Percentiles rank a stretch among this genome's conserved stretches.
These are phyloP conservation scores for Phytopythium vexans DNA, from an alignment of 352 stramenopile genomes.

Conservation along the genomic window DNA sequence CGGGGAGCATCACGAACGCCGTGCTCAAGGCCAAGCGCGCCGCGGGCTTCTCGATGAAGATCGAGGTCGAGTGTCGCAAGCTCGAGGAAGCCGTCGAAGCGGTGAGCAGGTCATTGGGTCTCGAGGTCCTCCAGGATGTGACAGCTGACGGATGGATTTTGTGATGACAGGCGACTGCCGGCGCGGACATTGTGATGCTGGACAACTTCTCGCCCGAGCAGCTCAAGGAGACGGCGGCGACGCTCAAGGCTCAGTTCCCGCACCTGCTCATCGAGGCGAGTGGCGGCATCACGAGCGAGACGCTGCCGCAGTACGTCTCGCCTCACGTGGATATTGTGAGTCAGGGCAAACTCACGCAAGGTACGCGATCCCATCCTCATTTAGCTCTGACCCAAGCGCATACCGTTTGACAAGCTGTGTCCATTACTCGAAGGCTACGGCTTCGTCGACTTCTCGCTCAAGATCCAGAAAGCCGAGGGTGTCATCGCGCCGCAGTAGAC, in stretches of 20 bases:
- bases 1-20: constrained; percentile 93
- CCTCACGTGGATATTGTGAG: constrained; percentile 96
- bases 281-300: constrained; percentile 96
- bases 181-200: constrained; percentile 97
- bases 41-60: constrained; percentile 98
- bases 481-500: constrained; percentile 34
- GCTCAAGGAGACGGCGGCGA: constrained; percentile 89
- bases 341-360: constrained; percentile 97
- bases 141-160: constrained; percentile 3
- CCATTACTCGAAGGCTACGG: constrained; percentile 64
- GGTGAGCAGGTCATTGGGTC: constrained; percentile 17
- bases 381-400: no score
- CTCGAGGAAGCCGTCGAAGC: constrained; percentile 94
- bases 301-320: constrained; percentile 91
- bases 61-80: constrained; percentile 97
- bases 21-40: constrained; percentile 91
- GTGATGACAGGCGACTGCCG: constrained; percentile 42
- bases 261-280: constrained; percentile 97
- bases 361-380: constrained; percentile 13
- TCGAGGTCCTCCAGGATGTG: no score
- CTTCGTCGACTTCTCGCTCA: constrained; percentile 97
- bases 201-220: constrained; percentile 96
- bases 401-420: no score
- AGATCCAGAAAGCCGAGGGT: constrained; percentile 90
- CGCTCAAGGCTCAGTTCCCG: constrained; percentile 94